phyloP scores from a whole-genome alignment of 2,329 filamentous ascomycete genomes.

The Tolypocladium nubicola region DNA sequence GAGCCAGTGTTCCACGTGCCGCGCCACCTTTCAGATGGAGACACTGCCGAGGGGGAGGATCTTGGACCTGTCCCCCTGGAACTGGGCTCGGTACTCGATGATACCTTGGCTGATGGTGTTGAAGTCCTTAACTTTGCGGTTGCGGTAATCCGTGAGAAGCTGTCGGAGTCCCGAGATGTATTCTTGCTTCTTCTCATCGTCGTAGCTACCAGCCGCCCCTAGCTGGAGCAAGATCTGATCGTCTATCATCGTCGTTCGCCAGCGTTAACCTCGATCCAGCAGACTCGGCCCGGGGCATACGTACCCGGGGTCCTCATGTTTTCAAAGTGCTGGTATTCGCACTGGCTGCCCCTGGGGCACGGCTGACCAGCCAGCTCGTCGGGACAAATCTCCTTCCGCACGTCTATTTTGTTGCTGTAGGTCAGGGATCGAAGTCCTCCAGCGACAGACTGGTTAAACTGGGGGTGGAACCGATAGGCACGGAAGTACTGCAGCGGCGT shows the following conservation, averaged over 20 bases:
- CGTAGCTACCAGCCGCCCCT: slow-evolving; percentile 54
- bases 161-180: slow-evolving; percentile 54
- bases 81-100: slow-evolving; percentile 53
- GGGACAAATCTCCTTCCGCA: slow-evolving; percentile 62
- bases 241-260: slow-evolving; percentile 44
- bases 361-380: slow-evolving; percentile 59
- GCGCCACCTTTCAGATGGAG: slow-evolving; percentile 16
- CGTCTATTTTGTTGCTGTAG: slow-evolving; percentile 84
- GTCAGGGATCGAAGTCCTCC: slow-evolving; percentile 83
- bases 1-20: not conserved
- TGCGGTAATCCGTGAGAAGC: slow-evolving; percentile 49
- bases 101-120: slow-evolving; percentile 56
- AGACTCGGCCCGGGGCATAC: slow-evolving; percentile 10
- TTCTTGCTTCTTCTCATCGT: slow-evolving; percentile 46
- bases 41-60: slow-evolving; percentile 47
- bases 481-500: slow-evolving; percentile 76
- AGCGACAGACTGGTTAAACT: slow-evolving; percentile 56
- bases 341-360: slow-evolving; percentile 62
- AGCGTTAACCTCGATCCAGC: slow-evolving; percentile 28
- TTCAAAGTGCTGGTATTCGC: slow-evolving; percentile 68
- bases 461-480: slow-evolving; percentile 81
- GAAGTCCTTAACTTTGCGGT: slow-evolving; percentile 53
- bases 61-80: slow-evolving; percentile 53
- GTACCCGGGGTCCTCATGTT: slow-evolving; percentile 26
- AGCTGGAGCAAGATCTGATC: slow-evolving; percentile 64